Conservation (phyloP, 1,284 basidiomycete genomes). For the Marasmius oreades region DNA sequence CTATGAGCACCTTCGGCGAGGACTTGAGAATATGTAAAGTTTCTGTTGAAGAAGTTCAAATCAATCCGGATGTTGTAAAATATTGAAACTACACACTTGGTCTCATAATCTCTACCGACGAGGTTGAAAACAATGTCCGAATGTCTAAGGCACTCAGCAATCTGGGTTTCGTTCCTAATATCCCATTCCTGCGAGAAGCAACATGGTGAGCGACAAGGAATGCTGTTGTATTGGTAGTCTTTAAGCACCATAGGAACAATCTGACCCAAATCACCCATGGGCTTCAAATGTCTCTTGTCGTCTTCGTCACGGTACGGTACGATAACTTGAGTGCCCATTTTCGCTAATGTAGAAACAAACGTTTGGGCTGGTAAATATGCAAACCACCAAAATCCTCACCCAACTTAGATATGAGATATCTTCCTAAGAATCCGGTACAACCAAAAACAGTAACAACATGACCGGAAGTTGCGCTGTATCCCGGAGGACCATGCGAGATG, state of each 20-base stretch:
- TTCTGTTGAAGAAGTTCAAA: constrained; percentile 42
- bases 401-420: constrained; percentile 92
- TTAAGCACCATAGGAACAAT: constrained; percentile 85
- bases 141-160: constrained; percentile 91
- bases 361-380: background rate
- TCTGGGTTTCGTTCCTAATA: constrained; percentile 82
- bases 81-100: constrained; percentile 55
- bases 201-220: constrained; percentile 7
- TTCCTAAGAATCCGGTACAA: constrained; percentile 91
- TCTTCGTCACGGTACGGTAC: constrained; percentile 97
- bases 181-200: constrained; percentile 81
- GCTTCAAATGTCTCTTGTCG: constrained; percentile 86
- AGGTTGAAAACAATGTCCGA: constrained; percentile 98
- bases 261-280: constrained; percentile 96
- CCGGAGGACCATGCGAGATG: constrained; percentile 74
- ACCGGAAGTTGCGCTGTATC: constrained; percentile 84
- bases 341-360: constrained; percentile 48
- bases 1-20: constrained; percentile 76
- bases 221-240: background rate
- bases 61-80: background rate
- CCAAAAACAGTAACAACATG: constrained; percentile 97
- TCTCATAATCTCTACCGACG: constrained; percentile 87
- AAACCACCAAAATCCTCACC: constrained; percentile 44
- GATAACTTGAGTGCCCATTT: constrained; percentile 91
- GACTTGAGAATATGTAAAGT: constrained; percentile 80